phyloP scores from a whole-genome alignment of 331 rosid genomes.

The Stylosanthes scabra region DNA sequence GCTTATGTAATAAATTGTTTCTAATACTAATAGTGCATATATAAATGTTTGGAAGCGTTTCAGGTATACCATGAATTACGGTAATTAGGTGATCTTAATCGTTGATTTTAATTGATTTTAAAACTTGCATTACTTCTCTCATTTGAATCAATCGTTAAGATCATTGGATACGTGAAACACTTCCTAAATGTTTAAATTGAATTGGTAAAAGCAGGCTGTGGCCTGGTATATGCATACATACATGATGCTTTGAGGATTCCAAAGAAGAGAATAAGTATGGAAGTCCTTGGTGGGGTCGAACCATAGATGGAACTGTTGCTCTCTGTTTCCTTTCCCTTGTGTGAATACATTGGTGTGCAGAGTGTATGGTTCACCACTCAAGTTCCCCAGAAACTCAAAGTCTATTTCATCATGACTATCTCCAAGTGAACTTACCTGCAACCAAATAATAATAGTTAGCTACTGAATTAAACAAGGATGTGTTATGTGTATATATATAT shows the following conservation, averaged over 20 bases:
- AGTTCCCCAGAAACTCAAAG: constrained; percentile 71
- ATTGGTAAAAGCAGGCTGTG: too few species aligned
- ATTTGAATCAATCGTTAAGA: too few species aligned
- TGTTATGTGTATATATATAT: too few species aligned
- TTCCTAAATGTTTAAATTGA: background rate
- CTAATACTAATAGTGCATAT: too few species aligned
- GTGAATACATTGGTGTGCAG: constrained; percentile 64
- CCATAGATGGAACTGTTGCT: constrained; percentile 71
- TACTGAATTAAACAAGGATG: too few species aligned
- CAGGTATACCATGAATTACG: too few species aligned
- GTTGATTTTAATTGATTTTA: too few species aligned
- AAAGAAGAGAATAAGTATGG: constrained; percentile 72
- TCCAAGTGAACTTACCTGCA: constrained; percentile 64
- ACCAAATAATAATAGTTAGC: background rate
- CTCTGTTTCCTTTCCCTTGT: constrained; percentile 66
- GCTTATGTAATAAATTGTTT: too few species aligned
- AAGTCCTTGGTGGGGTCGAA: constrained; percentile 75
- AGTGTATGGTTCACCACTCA: constrained; percentile 74
- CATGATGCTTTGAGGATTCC: constrained; percentile 72
- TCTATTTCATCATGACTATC: constrained; percentile 64
- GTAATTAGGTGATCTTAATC: too few species aligned
- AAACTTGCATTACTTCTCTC: too few species aligned
- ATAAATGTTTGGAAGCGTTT: too few species aligned
- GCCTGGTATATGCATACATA: constrained; percentile 36
- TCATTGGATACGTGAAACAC: too few species aligned